Base-by-base conservation (phyloP, 371 early-diverging fungal genomes). In the Haplosporangium sp. region DNA sequence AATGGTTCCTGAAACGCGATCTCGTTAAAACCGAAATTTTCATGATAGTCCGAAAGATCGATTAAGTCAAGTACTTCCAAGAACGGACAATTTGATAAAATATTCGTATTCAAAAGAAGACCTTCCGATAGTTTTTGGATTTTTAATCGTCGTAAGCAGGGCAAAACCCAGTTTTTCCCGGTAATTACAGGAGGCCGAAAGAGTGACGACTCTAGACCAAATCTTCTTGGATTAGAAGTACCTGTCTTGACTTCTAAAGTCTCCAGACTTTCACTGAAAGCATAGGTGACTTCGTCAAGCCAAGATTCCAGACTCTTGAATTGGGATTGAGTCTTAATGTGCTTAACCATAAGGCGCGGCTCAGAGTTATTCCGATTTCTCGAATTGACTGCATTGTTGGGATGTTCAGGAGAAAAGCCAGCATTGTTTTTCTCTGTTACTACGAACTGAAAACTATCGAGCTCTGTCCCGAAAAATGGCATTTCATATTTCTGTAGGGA, bases 281-380 rank as follows among this genome's bases (percentile, higher is more conserved):
- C 63, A 50, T 47, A 63, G n/a, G n/a, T 17, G n/a, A 63, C 52
- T 34, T 63, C 48, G 4, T 63, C 50, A 3, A 63, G 38, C 63
- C 63, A 47, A 8, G n/a, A 37, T 8, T 42, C 50, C 52, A 52
- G 0, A 6, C 15, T 52, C 19, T 39, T 20, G 48, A 34, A 1
- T 19, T 37, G 3, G 4, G 39, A 47, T 35, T 37, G 64, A 48
- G 15, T 48, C 4, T 52, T 64, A 53, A 64, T 52, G 38, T 64
- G 64, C 20, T 64, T 64, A 20, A 64, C 11, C 64, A 52, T 64
- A 8, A 53, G 35, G 11, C 64, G 64, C 13, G 37, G 53, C 10
- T 52, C 39, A 37, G 13, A 37, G 42, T 59, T n/a, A 37, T 39
- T 59, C 40, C 60, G 19, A 59, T 17, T 2, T 11, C 17, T 39